phyloP scores from a whole-genome alignment of 2,329 filamentous ascomycete species.

The Botryotinia globosa region DNA sequence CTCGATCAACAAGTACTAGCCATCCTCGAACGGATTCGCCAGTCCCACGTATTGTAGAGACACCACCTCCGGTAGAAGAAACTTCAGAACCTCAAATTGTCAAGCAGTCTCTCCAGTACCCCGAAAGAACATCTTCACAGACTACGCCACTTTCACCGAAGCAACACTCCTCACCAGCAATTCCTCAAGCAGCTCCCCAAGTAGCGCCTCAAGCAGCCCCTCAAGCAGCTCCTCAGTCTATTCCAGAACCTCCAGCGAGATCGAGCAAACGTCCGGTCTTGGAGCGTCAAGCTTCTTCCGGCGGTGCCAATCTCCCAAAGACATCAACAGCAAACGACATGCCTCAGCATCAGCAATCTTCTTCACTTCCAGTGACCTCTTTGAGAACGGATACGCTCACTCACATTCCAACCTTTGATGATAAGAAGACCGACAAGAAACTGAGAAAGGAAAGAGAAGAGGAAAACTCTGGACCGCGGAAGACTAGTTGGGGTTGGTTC shows the following conservation, averaged over 20 bases:
- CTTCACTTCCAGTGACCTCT: conserved; percentile 66
- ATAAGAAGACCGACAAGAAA: conserved; percentile 72
- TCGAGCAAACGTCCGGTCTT: conserved; percentile 45
- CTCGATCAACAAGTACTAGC: conserved; percentile 30
- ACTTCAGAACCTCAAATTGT: conserved; percentile 17
- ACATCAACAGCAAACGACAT: conserved; percentile 53
- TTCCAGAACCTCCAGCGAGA: conserved; percentile 48
- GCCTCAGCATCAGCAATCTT: conserved; percentile 55
- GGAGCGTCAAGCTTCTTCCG: conserved; percentile 33
- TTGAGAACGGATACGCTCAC: conserved; percentile 75
- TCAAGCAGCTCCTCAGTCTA: conserved; percentile 30
- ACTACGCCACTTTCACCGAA: conserved; percentile 42
- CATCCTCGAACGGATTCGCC: conserved; percentile 36
- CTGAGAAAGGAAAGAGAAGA: conserved; percentile 61
- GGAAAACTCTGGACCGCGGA: conserved; percentile 60
- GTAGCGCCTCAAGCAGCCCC: conserved; percentile 18
- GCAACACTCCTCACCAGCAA: conserved; percentile 17
- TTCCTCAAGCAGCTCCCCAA: conserved; percentile 16
- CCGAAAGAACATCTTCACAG: conserved; percentile 21
- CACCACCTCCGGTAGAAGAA: conserved; percentile 46
- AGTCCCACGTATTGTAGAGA: conserved; percentile 64
- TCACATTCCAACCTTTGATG: conserved; percentile 77
- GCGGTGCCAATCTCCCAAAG: conserved; percentile 12
- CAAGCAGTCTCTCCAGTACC: conserved; percentile 24
- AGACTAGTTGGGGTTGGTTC: conserved; percentile 85